Percentiles rank a stretch among this genome's conserved stretches.
phyloP scores from a whole-genome alignment of 2,329 filamentous ascomycete species.

The Aspergillus tamarii region DNA sequence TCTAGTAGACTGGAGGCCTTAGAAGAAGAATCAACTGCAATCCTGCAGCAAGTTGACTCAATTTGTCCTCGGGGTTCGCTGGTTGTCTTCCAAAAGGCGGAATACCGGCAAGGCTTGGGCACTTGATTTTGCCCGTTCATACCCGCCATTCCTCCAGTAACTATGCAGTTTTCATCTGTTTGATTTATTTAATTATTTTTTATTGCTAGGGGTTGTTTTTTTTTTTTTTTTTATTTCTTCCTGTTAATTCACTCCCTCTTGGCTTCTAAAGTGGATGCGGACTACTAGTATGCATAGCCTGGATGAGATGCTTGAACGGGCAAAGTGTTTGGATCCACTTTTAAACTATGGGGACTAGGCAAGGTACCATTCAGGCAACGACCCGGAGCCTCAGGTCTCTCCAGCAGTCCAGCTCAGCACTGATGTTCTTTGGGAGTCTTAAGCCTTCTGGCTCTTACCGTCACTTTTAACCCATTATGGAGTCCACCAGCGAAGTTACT shows the following conservation, averaged over 20 bases:
- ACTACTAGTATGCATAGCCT: neutral
- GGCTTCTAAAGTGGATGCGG: neutral
- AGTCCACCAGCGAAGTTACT: neutral
- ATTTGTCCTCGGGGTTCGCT: neutral
- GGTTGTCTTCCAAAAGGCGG: constrained; percentile 1
- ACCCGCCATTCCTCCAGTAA: neutral
- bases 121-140: constrained; percentile 2
- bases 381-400: constrained; percentile 2
- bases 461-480: neutral
- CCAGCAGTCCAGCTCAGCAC: neutral
- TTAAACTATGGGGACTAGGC: neutral
- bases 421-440: neutral
- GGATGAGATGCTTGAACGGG: constrained; percentile 2
- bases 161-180: neutral
- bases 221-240: neutral
- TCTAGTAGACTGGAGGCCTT: neutral
- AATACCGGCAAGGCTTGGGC: constrained; percentile 6
- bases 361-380: constrained; percentile 11
- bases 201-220: neutral
- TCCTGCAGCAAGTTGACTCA: constrained; percentile 4
- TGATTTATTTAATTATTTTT: neutral
- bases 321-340: constrained; percentile 2
- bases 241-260: neutral
- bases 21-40: neutral
- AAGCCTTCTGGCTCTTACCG: constrained; percentile 9